Percentiles rank a stretch among this genome's conserved stretches.
Evolutionary conservation across 495 filamentous ascomycete species (phyloP).

Genomic region (Penicillium simplicissimum): DNA sequence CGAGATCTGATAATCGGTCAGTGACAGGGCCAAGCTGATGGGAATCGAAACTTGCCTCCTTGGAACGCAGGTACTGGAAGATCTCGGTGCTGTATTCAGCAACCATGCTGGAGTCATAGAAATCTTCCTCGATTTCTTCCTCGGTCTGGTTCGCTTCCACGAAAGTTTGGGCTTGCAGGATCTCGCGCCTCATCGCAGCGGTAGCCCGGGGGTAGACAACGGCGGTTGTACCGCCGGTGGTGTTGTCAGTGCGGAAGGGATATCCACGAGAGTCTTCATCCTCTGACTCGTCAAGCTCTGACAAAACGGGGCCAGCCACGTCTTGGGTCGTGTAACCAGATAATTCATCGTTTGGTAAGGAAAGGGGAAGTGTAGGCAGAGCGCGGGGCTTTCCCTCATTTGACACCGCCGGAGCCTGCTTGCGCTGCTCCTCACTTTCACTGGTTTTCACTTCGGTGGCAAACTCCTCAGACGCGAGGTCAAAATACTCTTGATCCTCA

Average conservation of each 20-base stretch:
- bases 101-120: slow-evolving; percentile 96
- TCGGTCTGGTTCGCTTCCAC: slow-evolving; percentile 60
- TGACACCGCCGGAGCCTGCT: neutral
- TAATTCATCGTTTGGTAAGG: neutral
- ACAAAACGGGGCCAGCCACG: slow-evolving; percentile 24
- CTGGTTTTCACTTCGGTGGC: neutral
- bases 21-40: neutral
- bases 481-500: slow-evolving; percentile 2
- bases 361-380: neutral
- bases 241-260: slow-evolving; percentile 75
- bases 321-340: slow-evolving; percentile 2
- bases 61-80: slow-evolving; percentile 81
- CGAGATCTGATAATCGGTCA: slow-evolving; percentile 54
- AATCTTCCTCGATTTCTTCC: slow-evolving; percentile 80
- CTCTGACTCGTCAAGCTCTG: slow-evolving; percentile 73
- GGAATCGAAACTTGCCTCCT: slow-evolving; percentile 69
- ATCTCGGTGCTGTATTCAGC: slow-evolving; percentile 96
- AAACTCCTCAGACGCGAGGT: neutral
- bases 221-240: slow-evolving; percentile 69
- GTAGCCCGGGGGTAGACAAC: slow-evolving; percentile 65
- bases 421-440: neutral
- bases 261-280: slow-evolving; percentile 75
- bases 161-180: slow-evolving; percentile 65
- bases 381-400: slow-evolving; percentile 4
- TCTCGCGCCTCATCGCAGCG: slow-evolving; percentile 49